A percentile compares a stretch with the other conserved stretches of the same genome.
Evolutionary conservation across 306 rosid genomes (phyloP).

Genomic region (Corylus americana): DNA sequence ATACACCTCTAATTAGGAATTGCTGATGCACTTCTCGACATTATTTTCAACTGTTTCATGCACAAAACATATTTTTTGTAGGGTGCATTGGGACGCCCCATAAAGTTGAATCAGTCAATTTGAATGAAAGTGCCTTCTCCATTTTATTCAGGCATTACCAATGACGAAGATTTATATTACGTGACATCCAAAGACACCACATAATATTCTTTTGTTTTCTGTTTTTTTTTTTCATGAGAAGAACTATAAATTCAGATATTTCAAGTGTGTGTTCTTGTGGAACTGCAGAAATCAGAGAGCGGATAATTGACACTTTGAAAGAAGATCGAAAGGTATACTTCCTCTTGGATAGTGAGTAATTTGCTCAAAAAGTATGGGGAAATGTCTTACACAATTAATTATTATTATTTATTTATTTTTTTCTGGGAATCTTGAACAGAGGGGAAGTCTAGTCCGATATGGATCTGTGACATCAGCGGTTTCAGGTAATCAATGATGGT

Average conservation of each 20-base stretch:
- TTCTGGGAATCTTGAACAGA: conserved; percentile 52
- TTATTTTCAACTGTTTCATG: background rate
- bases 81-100: background rate
- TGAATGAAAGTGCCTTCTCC: background rate
- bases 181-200: background rate
- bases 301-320: conserved; percentile 76
- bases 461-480: conserved; percentile 78
- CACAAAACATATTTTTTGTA: background rate
- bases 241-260: background rate
- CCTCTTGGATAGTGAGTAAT: conserved; percentile 14
- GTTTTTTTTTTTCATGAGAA: background rate
- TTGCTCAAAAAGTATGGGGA: conserved; percentile 17
- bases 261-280: conserved; percentile 29
- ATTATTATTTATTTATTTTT: background rate
- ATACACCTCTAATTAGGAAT: background rate
- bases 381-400: conserved; percentile 9
- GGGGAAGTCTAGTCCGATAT: conserved; percentile 60
- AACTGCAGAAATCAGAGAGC: conserved; percentile 80
- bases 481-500: conserved; percentile 56
- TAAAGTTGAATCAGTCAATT: conserved; percentile 7
- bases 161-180: background rate
- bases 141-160: background rate
- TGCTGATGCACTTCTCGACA: background rate
- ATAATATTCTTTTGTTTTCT: conserved; percentile 10
- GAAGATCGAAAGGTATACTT: conserved; percentile 72